phyloP scores from a whole-genome alignment of 2,329 filamentous ascomycete species.

The Aureobasidium musti region DNA sequence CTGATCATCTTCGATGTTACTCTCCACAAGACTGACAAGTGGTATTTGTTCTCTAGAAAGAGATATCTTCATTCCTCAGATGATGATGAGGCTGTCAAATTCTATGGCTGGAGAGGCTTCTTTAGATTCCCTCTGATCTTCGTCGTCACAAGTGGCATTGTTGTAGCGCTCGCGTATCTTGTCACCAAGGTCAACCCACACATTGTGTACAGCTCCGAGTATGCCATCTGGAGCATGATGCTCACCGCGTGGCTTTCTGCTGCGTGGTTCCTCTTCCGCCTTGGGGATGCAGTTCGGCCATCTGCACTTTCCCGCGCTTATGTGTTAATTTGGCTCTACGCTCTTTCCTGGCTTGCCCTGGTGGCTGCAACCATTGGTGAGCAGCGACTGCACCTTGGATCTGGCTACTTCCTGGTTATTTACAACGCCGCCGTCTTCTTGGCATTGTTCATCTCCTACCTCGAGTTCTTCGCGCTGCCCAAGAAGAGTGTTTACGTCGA shows the following conservation, averaged over 20 bases:
- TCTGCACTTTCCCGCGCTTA: slow-evolving; percentile 85
- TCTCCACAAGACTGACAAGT: slow-evolving; percentile 72
- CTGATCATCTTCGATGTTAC: slow-evolving; percentile 69
- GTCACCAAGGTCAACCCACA: slow-evolving; percentile 82
- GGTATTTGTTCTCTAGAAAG: slow-evolving; percentile 79
- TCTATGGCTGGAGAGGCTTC: slow-evolving; percentile 79
- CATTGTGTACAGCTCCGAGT: slow-evolving; percentile 87
- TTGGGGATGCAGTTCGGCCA: slow-evolving; percentile 76
- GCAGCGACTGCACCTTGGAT: slow-evolving; percentile 69
- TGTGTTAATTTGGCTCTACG: slow-evolving; percentile 79
- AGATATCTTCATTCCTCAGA: slow-evolving; percentile 62
- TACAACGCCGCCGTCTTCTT: slow-evolving; percentile 75
- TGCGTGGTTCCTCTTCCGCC: slow-evolving; percentile 79
- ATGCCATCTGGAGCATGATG: slow-evolving; percentile 86
- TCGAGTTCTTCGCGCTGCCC: slow-evolving; percentile 75
- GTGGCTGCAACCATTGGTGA: slow-evolving; percentile 74
- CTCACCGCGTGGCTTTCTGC: slow-evolving; percentile 75
- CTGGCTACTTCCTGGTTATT: slow-evolving; percentile 79
- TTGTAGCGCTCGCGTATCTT: slow-evolving; percentile 72
- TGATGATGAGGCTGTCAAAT: slow-evolving; percentile 58
- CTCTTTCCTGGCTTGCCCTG: slow-evolving; percentile 70
- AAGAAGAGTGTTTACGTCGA: slow-evolving; percentile 69
- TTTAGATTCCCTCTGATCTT: slow-evolving; percentile 81
- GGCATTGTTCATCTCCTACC: slow-evolving; percentile 70
- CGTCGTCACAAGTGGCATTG: slow-evolving; percentile 64